A percentile compares a stretch with the other conserved stretches of the same genome.
These are phyloP conservation scores for Vitis cinerea DNA, from an alignment of 164 flowering plant genomes.

Conservation along the genomic window DNA sequence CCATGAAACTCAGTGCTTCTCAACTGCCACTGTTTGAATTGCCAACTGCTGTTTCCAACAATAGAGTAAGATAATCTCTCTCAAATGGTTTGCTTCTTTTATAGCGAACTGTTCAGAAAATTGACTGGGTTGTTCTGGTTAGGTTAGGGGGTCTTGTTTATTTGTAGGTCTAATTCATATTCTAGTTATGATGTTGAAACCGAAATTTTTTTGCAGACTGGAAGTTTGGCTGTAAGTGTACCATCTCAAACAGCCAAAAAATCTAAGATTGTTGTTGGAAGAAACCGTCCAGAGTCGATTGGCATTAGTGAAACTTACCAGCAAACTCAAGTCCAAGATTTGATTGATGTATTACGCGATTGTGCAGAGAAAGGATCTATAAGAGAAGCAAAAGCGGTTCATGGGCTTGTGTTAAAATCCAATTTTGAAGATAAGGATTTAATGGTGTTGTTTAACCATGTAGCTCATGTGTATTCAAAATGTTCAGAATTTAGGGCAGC, in stretches of 20 bases:
- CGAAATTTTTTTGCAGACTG: slow-evolving; percentile 18
- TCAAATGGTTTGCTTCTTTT: background rate
- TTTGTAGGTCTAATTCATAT: too few relatives aligned
- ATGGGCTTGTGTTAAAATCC: slow-evolving; percentile 43
- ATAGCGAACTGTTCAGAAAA: background rate
- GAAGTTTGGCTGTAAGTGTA: slow-evolving; percentile 7
- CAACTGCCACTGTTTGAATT: slow-evolving; percentile 3
- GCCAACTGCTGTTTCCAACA: slow-evolving; percentile 2
- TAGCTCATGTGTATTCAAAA: slow-evolving; percentile 47
- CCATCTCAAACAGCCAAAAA: slow-evolving; percentile 11
- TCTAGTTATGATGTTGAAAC: too few relatives aligned
- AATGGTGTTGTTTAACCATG: slow-evolving; percentile 43
- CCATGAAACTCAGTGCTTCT: slow-evolving; percentile 10
- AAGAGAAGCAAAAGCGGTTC: slow-evolving; percentile 39
- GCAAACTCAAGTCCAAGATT: slow-evolving; percentile 15
- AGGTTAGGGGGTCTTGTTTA: too few relatives aligned
- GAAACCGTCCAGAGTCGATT: slow-evolving; percentile 5
- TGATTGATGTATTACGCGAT: slow-evolving; percentile 40
- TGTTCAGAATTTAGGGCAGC: slow-evolving; percentile 40
- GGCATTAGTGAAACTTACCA: background rate
- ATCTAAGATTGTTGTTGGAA: background rate
- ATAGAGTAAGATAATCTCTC: slow-evolving; percentile 14
- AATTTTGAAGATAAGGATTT: slow-evolving; percentile 22
- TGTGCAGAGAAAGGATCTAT: slow-evolving; percentile 31
- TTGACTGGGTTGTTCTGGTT: background rate